These are phyloP conservation scores for Saxophila tyrrhenica DNA, from an alignment of 495 filamentous ascomycete genomes.

Conservation along the genomic window DNA sequence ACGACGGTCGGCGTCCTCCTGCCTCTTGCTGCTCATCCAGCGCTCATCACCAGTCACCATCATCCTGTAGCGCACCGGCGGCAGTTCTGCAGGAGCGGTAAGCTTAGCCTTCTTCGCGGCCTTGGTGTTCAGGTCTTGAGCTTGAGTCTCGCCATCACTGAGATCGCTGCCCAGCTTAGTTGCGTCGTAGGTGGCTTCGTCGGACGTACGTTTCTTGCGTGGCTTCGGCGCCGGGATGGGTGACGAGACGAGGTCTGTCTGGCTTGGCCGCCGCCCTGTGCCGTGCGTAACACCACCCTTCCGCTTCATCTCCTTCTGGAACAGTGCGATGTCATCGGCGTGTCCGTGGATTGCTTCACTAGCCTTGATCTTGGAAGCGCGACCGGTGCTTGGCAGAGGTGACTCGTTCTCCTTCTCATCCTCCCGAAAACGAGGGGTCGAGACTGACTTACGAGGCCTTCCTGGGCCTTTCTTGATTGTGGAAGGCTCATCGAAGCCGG, in stretches of 20 bases:
- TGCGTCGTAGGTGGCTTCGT: constrained; percentile 44
- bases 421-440: constrained; percentile 9
- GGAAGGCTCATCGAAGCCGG: constrained; percentile 11
- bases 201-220: constrained; percentile 17
- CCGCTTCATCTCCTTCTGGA: constrained; percentile 86
- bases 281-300: constrained; percentile 77
- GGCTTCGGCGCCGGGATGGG: constrained; percentile 4
- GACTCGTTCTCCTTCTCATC: constrained; percentile 83
- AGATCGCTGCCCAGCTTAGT: constrained; percentile 48
- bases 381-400: constrained; percentile 58
- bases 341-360: constrained; percentile 59
- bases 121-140: constrained; percentile 32
- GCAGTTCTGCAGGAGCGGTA: constrained; percentile 10
- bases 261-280: constrained; percentile 39
- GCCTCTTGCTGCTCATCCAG: constrained; percentile 57
- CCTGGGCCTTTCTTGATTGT: constrained; percentile 10
- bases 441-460: constrained; percentile 4
- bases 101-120: constrained; percentile 43
- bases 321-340: constrained; percentile 73
- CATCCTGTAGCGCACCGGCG: constrained; percentile 56
- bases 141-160: constrained; percentile 25
- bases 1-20: constrained; percentile 71
- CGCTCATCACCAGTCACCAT: constrained; percentile 67
- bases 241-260: constrained; percentile 11
- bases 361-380: constrained; percentile 79